Conservation (phyloP, 2,329 filamentous ascomycete species). For the Botryotinia convoluta region DNA sequence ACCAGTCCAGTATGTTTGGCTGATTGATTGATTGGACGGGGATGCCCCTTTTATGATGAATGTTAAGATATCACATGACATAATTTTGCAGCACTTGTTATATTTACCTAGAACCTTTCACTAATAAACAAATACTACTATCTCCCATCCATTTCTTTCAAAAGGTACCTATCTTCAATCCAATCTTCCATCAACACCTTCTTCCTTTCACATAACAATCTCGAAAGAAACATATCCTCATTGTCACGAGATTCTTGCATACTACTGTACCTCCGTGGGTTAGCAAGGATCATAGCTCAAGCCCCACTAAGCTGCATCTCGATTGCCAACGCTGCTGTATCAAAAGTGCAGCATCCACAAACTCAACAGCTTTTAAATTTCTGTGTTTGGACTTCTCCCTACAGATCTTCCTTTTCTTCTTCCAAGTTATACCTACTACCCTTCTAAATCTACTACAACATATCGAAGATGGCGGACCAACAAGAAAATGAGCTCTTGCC, state of each 20-base stretch:
- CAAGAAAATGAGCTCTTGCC: slow-evolving; percentile 74
- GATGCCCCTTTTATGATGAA: slow-evolving; percentile 6
- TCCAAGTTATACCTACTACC: background rate
- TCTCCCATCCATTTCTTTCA: background rate
- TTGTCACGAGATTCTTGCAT: slow-evolving; percentile 5
- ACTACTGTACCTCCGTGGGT: background rate
- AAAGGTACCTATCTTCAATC: too few species aligned
- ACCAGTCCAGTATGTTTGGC: background rate
- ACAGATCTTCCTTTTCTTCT: slow-evolving; percentile 3
- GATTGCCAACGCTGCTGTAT: slow-evolving; percentile 23
- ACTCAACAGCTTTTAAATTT: slow-evolving; percentile 21
- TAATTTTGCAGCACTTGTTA: background rate
- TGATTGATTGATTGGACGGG: background rate
- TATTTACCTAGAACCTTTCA: background rate
- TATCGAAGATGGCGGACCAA: slow-evolving; percentile 40
- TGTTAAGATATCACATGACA: background rate
- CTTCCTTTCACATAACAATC: background rate
- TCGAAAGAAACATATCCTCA: background rate
- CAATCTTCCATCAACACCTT: background rate
- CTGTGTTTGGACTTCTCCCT: slow-evolving; percentile 1
- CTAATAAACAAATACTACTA: background rate
- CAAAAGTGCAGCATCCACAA: slow-evolving; percentile 20
- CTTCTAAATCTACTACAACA: slow-evolving; percentile 2
- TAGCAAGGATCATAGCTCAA: slow-evolving; percentile 11
- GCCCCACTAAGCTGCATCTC: slow-evolving; percentile 21